Conservation (phyloP, 805 yeast genomes). For the Zygosaccharomyces kombuchaensis region DNA sequence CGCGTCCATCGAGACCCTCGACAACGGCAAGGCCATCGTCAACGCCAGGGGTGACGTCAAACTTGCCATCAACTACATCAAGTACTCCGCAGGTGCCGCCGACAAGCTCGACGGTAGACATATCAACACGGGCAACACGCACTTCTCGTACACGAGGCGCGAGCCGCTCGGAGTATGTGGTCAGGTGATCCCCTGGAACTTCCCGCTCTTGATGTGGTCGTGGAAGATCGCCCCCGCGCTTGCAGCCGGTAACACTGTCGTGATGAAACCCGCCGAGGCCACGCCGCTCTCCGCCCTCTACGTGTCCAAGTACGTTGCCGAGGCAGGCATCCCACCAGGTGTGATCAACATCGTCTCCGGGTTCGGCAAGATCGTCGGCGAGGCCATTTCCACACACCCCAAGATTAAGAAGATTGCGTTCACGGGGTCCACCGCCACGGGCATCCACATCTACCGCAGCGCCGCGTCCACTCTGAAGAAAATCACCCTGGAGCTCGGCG, state of each 20-base stretch:
- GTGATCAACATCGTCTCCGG: conserved; percentile 86
- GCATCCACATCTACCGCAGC: conserved; percentile 72
- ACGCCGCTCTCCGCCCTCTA: conserved; percentile 86
- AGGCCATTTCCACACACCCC: conserved; percentile 71
- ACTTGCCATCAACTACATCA: conserved; percentile 61
- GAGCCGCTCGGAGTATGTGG: conserved; percentile 96
- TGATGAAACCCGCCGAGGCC: conserved; percentile 85
- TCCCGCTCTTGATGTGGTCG: conserved; percentile 88
- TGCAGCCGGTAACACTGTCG: conserved; percentile 85
- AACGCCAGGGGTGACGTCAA: conserved; percentile 74
- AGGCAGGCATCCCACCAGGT: conserved; percentile 91
- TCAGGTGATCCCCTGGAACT: conserved; percentile 96
- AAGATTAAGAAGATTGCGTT: conserved; percentile 86
- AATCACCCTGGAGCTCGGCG: conserved; percentile 92
- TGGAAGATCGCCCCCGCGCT: conserved; percentile 95
- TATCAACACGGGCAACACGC: conserved; percentile 68
- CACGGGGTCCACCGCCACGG: conserved; percentile 92
- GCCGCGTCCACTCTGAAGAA: conserved; percentile 84
- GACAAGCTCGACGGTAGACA: conserved; percentile 78
- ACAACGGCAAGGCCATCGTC: conserved; percentile 79
- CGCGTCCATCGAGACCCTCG: conserved; percentile 79
- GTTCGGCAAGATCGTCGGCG: conserved; percentile 80
- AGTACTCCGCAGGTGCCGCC: conserved; percentile 88
- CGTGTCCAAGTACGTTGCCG: conserved; percentile 61
- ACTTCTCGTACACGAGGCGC: conserved; percentile 73